phyloP scores from a whole-genome alignment of 768 basidiomycete genomes.

The Amanita inopinata region DNA sequence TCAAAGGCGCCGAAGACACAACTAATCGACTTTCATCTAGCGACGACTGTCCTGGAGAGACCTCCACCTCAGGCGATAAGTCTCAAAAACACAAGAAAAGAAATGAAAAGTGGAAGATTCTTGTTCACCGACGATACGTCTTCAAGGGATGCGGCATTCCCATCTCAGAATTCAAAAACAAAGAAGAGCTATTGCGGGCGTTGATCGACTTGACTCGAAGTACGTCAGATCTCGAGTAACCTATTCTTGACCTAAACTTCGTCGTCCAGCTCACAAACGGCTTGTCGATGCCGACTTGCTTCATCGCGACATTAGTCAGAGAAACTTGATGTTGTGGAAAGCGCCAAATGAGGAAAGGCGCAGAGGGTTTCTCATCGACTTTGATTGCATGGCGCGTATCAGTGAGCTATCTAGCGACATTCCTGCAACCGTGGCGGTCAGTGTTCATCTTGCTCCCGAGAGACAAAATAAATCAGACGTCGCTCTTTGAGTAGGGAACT shows the following conservation, averaged over 20 bases:
- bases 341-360: neutral
- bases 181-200: neutral
- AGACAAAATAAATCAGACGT: too few species aligned
- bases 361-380: neutral
- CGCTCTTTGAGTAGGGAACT: neutral
- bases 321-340: neutral
- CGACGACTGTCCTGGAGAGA: neutral
- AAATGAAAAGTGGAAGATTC: neutral
- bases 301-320: neutral
- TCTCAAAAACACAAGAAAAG: neutral
- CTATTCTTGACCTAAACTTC: neutral
- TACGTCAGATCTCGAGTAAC: neutral
- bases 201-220: neutral
- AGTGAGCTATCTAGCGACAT: neutral
- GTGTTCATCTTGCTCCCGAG: neutral
- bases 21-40: too few species aligned
- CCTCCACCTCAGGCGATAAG: neutral
- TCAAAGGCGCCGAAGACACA: too few species aligned
- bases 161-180: neutral
- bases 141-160: neutral
- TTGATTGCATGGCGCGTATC: neutral
- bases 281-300: neutral
- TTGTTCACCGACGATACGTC: neutral
- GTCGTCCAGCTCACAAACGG: neutral
- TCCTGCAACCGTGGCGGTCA: neutral